phyloP scores from a whole-genome alignment of 106 monocot genomes.

The Dioscorea alata region DNA sequence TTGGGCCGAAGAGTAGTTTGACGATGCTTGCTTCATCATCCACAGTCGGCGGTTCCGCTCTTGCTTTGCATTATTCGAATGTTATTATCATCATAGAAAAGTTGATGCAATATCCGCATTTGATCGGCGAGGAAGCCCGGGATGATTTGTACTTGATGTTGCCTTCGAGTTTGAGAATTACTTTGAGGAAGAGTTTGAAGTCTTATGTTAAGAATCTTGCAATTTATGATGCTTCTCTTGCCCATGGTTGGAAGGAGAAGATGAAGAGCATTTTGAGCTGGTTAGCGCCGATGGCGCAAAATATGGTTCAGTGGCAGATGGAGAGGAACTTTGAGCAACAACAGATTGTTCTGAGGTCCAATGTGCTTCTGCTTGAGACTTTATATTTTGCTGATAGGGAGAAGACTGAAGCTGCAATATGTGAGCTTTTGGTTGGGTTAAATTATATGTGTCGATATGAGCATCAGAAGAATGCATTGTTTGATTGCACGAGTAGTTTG shows the following conservation, averaged over 20 bases:
- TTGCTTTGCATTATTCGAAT: conserved; percentile 87
- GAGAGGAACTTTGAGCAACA: conserved; percentile 91
- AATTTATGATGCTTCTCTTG: conserved; percentile 89
- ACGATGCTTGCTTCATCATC: conserved; percentile 54
- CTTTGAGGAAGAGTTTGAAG: conserved; percentile 58
- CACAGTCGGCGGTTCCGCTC: conserved; percentile 71
- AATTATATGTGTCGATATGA: conserved; percentile 95
- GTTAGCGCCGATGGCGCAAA: conserved; percentile 90
- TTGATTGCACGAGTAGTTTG: conserved; percentile 76
- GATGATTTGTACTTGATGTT: conserved; percentile 94
- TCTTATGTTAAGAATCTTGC: conserved; percentile 68
- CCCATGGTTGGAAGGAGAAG: conserved; percentile 77
- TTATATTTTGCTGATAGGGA: conserved; percentile 87
- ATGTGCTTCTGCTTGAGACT: conserved; percentile 71
- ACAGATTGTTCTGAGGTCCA: conserved; percentile 49
- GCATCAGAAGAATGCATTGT: conserved; percentile 82
- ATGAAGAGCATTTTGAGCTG: conserved; percentile 61
- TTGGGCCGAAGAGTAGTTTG: conserved; percentile 50
- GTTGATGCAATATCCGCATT: conserved; percentile 66
- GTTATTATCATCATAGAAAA: conserved; percentile 89
- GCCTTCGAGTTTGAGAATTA: conserved; percentile 48
- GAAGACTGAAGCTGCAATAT: conserved; percentile 76
- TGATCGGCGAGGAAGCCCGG: conserved; percentile 85
- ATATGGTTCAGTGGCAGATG: conserved; percentile 92
- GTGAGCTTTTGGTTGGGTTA: conserved; percentile 81